Evolutionary conservation across 768 basidiomycete species (phyloP), one percentile per base, ranked within the genome.

Genomic region (Collybia sordida): DNA sequence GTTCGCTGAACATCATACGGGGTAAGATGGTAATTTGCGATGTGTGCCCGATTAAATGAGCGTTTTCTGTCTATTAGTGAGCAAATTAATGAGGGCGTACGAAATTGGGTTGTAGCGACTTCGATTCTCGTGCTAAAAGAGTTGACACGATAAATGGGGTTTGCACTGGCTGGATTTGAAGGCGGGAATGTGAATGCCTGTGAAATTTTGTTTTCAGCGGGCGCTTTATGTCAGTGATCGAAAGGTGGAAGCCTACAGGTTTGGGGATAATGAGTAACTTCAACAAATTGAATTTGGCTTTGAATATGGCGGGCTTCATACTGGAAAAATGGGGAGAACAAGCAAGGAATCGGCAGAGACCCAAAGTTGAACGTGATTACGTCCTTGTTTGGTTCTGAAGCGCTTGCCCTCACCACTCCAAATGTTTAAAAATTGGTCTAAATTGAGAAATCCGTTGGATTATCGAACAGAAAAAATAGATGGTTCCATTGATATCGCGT

Each of bases 261-360:
- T 52, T 56, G 17, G 61, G 61, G 22, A 58, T 49, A 43, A 62
- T 45, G 17, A 58, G 53, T 38, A 62, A 51, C 22, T 44, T 49
- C 28, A 62, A 35, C 34, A 58, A 52, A 40, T 52, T 53, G n/a
- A 62, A 28, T 25, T 53, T 53, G 18, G 46, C 25, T 24, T 39
- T 45, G 21, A 62, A 54, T 53, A 61, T 54, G 45, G 35, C 45
- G 22, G 15, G 36, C 21, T 23, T 11, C 19, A 45, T 11, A 45
- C 6, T 9, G 45, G 15, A n/a, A 11, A 24, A 37, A 24, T 34
- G 35, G 6, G 21, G 18, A 24, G 31, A 12, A 14, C 31, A 14
- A 11, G 4, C 9, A 31, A 31, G 27, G 9, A 31, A 14, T 11
- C 3, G 9, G 9, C 3, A 31, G 4, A 7, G 3, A 12, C 5